phyloP scores from a whole-genome alignment of 2,329 filamentous ascomycete species.

The Fusarium sp. region DNA sequence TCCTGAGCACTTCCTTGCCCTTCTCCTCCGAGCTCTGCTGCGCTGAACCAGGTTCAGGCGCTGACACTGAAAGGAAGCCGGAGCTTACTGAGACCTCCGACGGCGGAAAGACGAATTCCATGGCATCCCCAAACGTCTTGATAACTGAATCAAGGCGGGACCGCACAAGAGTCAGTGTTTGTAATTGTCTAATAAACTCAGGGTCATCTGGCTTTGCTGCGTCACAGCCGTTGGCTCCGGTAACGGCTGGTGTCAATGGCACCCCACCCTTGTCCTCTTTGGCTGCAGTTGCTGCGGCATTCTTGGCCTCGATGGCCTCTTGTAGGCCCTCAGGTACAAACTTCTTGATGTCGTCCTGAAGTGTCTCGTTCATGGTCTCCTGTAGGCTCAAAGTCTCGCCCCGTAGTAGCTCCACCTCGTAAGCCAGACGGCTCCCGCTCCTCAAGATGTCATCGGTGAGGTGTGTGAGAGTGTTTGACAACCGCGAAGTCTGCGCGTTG shows the following conservation, averaged over 20 bases:
- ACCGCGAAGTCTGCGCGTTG: conserved; percentile 84
- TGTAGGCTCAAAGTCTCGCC: conserved; percentile 85
- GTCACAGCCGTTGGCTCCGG: conserved; percentile 1
- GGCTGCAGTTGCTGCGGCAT: conserved; percentile 19
- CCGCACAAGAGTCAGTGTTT: conserved; percentile 83
- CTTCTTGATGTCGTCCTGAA: conserved; percentile 75
- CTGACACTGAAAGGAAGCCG: conserved; percentile 89
- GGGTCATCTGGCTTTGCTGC: conserved; percentile 58
- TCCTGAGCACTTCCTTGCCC: conserved; percentile 80
- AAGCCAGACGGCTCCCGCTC: conserved; percentile 86
- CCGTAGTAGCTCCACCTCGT: conserved; percentile 92
- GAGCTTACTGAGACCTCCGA: conserved; percentile 85
- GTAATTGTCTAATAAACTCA: conserved; percentile 78
- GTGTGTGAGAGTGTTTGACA: conserved; percentile 83
- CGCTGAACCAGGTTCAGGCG: conserved; percentile 74
- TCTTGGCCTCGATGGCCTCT: conserved; percentile 43
- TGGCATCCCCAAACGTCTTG: conserved; percentile 90
- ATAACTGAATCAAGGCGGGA: conserved; percentile 88
- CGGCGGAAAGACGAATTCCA: conserved; percentile 93
- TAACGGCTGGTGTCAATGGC: conserved; percentile 37
- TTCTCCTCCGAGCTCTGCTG: conserved; percentile 82
- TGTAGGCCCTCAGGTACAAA: conserved; percentile 69
- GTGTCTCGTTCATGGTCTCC: conserved; percentile 77
- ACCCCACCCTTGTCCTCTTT: conserved; percentile 34
- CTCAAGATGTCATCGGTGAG: conserved; percentile 95